A percentile compares a stretch with the other conserved stretches of the same genome.
Evolutionary conservation across 2,329 filamentous ascomycete species (phyloP).

Genomic region (Calonectria naviculata): DNA sequence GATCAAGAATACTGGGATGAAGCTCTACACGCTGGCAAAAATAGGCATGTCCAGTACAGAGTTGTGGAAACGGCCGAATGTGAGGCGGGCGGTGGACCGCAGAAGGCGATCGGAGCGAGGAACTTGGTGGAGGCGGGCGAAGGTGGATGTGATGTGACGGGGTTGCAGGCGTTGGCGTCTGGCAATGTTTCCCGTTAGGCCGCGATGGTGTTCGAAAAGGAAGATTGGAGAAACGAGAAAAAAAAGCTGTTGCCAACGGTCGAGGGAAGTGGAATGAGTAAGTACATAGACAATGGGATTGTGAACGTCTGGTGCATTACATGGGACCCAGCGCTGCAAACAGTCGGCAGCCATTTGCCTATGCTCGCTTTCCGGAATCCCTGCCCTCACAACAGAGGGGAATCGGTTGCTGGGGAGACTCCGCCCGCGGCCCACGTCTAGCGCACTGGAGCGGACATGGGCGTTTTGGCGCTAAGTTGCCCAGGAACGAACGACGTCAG

Average conservation of each 20-base stretch:
- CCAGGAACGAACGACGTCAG: conserved; percentile 24
- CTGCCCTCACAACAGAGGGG: conserved; percentile 41
- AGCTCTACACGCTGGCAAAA: conserved; percentile 28
- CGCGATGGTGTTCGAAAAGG: not conserved
- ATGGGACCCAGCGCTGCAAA: conserved; percentile 2
- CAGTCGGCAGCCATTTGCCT: conserved; percentile 7
- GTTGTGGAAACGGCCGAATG: conserved; percentile 11
- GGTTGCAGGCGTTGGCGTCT: not conserved
- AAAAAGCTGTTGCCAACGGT: not conserved
- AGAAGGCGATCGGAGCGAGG: not conserved
- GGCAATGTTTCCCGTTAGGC: not conserved
- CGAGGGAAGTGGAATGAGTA: conserved; percentile 11
- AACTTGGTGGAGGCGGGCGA: not conserved
- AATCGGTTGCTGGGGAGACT: conserved; percentile 31
- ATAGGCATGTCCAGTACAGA: conserved; percentile 37
- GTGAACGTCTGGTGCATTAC: conserved; percentile 1
- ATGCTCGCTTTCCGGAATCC: too few species aligned
- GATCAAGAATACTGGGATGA: conserved; percentile 25
- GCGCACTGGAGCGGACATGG: conserved; percentile 12
- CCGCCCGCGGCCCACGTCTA: not conserved
- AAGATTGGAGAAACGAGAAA: not conserved
- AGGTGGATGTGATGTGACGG: not conserved
- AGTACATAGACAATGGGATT: conserved; percentile 15
- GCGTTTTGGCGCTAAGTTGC: conserved; percentile 17
- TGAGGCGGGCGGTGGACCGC: conserved; percentile 4